These are phyloP conservation scores for Pulveroboletus sp. DNA, from an alignment of 768 basidiomycete species.

Conservation along the genomic window DNA sequence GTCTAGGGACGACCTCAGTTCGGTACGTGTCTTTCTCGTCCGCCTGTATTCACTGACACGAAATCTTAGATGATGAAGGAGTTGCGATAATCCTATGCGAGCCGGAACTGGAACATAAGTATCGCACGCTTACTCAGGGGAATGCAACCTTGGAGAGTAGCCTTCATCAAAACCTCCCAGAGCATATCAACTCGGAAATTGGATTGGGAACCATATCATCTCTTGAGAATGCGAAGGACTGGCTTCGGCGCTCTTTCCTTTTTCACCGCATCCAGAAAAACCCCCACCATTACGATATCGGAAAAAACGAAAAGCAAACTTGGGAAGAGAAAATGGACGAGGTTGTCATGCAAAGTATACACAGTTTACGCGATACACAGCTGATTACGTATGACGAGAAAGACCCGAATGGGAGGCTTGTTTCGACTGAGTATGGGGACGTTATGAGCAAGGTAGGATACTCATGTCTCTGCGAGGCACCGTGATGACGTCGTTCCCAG, in stretches of 20 bases:
- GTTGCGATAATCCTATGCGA: constrained; percentile 84
- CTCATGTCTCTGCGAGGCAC: neutral
- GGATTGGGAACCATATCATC: constrained; percentile 79
- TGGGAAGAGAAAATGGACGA: constrained; percentile 75
- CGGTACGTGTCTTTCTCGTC: constrained; percentile 41
- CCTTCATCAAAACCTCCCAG: constrained; percentile 77
- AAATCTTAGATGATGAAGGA: constrained; percentile 68
- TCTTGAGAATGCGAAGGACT: constrained; percentile 67
- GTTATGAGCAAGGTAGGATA: constrained; percentile 78
- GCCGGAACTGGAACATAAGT: constrained; percentile 66
- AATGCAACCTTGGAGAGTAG: constrained; percentile 81
- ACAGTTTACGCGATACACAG: constrained; percentile 56
- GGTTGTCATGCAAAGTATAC: constrained; percentile 66
- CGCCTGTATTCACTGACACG: neutral
- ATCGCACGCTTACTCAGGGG: constrained; percentile 65
- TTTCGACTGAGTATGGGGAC: constrained; percentile 75
- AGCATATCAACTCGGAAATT: constrained; percentile 95
- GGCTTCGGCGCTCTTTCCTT: constrained; percentile 85
- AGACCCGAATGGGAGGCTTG: constrained; percentile 45
- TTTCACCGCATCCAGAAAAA: constrained; percentile 86
- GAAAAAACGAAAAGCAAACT: constrained; percentile 50
- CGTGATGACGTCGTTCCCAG: constrained; percentile 36
- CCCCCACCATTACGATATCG: constrained; percentile 69
- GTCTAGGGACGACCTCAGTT: constrained; percentile 85
- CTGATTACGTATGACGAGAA: constrained; percentile 49